Evolutionary conservation across 2,329 filamentous ascomycete genomes (phyloP).

Genomic region (Fusarium virguliforme): DNA sequence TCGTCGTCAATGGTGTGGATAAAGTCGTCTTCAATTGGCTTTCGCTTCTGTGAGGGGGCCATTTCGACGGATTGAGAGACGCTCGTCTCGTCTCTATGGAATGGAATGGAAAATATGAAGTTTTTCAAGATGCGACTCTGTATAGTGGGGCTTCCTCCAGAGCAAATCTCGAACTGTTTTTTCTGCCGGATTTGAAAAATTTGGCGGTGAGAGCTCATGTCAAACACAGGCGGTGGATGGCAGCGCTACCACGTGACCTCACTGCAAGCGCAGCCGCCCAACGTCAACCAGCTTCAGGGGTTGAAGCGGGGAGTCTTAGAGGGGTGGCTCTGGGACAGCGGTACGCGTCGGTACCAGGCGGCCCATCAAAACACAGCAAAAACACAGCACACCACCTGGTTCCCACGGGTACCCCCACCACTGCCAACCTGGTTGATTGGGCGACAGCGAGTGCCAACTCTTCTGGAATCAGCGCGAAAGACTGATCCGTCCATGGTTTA

Average conservation of each 20-base stretch:
- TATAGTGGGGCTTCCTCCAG: constrained; percentile 42
- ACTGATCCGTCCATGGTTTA: constrained; percentile 40
- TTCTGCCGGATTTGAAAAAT: constrained; percentile 55
- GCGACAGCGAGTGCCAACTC: constrained; percentile 48
- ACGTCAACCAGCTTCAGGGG: constrained; percentile 31
- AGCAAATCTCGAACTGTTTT: constrained; percentile 51
- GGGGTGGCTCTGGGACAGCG: constrained; percentile 32
- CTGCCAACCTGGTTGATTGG: constrained; percentile 52
- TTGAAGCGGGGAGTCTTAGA: constrained; percentile 20
- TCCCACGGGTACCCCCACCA: constrained; percentile 49
- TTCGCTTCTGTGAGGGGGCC: constrained; percentile 67
- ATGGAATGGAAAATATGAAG: constrained; percentile 27
- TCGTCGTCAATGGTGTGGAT: constrained; percentile 74
- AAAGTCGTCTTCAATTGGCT: constrained; percentile 70
- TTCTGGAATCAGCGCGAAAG: constrained; percentile 49
- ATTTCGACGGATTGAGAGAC: constrained; percentile 53
- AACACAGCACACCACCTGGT: constrained; percentile 32
- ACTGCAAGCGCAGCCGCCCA: constrained; percentile 14
- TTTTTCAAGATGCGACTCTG: constrained; percentile 42
- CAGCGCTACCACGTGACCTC: constrained; percentile 42
- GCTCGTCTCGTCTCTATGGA: constrained; percentile 7
- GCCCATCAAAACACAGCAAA: constrained; percentile 28
- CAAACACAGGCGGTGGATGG: not conserved
- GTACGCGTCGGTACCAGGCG: constrained; percentile 40
- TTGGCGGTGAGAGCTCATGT: constrained; percentile 52